Conservation (phyloP, 148 eudicot species). For the Vaccinium darrowii region DNA sequence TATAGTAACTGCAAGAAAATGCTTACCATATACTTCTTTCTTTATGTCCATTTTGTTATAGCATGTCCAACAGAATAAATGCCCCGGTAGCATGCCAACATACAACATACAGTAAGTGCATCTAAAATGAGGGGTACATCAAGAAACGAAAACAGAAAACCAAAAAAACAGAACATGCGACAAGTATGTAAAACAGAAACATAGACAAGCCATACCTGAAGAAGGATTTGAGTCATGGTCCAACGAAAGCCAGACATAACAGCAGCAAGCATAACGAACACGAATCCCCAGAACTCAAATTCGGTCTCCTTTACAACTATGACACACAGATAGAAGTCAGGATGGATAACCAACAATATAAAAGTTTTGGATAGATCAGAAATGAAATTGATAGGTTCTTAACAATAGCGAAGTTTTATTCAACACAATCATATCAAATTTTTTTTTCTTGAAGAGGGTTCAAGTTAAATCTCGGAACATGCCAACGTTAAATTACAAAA, state of each 20-base stretch:
- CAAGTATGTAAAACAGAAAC: neutral
- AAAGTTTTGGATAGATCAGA: neutral
- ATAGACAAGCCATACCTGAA: slow-evolving; percentile 60
- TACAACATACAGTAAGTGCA: slow-evolving; percentile 8
- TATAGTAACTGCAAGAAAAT: slow-evolving; percentile 17
- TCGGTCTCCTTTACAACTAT: slow-evolving; percentile 93
- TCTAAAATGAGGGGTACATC: neutral
- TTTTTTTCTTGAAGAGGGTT: neutral
- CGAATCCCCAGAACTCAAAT: slow-evolving; percentile 94
- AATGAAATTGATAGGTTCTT: neutral
- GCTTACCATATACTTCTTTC: slow-evolving; percentile 93
- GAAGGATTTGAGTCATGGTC: slow-evolving; percentile 99
- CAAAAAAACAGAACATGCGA: neutral
- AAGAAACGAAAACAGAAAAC: neutral
- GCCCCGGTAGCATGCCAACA: slow-evolving; percentile 13
- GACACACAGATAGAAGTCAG: neutral
- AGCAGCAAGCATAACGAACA: slow-evolving; percentile 99
- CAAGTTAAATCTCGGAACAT: neutral
- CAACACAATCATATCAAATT: neutral
- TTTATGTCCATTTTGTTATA: slow-evolving; percentile 38
- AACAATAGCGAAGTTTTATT: neutral
- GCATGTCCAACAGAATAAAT: slow-evolving; percentile 24
- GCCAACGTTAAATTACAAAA: neutral
- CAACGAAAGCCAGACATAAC: slow-evolving; percentile 99
- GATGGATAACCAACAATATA: neutral